Evolutionary conservation across 306 rosid genomes (phyloP).

Genomic region (Dryas alaskensis): DNA sequence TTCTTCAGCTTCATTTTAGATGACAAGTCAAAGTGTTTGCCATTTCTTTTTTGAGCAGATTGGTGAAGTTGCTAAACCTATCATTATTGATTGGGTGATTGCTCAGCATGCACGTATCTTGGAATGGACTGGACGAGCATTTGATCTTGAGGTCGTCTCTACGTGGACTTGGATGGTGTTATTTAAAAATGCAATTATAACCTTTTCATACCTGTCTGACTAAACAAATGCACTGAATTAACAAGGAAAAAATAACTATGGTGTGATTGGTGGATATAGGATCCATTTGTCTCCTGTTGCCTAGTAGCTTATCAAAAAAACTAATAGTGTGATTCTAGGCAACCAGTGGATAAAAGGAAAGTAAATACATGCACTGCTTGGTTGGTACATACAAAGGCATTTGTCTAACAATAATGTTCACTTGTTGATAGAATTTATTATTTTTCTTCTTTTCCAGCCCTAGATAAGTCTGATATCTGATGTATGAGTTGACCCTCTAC

Average conservation of each 20-base stretch:
- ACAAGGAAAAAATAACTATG: background rate
- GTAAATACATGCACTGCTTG: background rate
- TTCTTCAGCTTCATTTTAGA: background rate
- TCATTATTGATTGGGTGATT: constrained; percentile 62
- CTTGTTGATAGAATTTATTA: background rate
- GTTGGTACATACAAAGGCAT: background rate
- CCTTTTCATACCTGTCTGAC: background rate
- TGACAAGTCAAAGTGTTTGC: constrained; percentile 11
- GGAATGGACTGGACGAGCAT: constrained; percentile 59
- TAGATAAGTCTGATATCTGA: background rate
- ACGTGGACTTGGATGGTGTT: constrained; percentile 8
- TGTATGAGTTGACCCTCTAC: background rate
- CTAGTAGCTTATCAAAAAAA: background rate
- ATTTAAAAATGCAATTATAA: background rate
- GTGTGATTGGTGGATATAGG: background rate
- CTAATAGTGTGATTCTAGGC: constrained; percentile 7
- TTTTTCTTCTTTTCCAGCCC: background rate
- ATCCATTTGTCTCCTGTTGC: background rate
- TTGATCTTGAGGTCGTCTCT: constrained; percentile 55
- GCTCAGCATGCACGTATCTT: constrained; percentile 44
- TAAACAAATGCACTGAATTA: background rate
- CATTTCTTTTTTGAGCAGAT: constrained; percentile 36
- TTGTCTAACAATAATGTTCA: background rate
- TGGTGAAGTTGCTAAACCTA: constrained; percentile 50
- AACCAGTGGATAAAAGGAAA: background rate